Evolutionary conservation across 257 asterid genomes (phyloP), one percentile per base, ranked within the genome.

Genomic region (Solanum chiquidenum): DNA sequence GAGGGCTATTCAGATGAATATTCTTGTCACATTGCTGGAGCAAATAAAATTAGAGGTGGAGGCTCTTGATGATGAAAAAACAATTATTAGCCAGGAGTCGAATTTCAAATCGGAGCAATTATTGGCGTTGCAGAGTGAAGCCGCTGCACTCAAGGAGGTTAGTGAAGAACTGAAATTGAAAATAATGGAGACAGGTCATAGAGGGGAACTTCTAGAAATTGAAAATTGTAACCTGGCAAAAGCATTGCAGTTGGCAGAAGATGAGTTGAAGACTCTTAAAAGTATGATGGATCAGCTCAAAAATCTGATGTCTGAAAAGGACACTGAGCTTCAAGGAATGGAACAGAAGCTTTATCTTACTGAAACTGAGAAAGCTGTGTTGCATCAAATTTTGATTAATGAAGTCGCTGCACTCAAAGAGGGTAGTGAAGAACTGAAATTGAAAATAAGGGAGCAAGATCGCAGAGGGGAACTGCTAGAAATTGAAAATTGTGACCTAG

Each of bases 21-120:
- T 94, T 87, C 94, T 96, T 86, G 86, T 92, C 77, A 86, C 95
- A 87, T 92, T 93, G 93, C 89, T 96, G 83, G 90, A 92, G 90
- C 94, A 96, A 86, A 91, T 94, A 84, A 90, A 68, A 58, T 49
- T 90, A 6, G 94, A 90, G 86, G 91, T 89, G 23, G 87, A 88
- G 86, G 89, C 88, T 87, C 91, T 94, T 58, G 91, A 89, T 91
- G 38, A 84, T 90, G 98, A 93, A 83, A 95, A 91, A 68, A 85
- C 74, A 84, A 84, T 88, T 44, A 71, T 93, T 55, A 94, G 90
- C 84, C 91, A 85, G 82, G 96, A 92, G 88, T 86, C 89, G 29
- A 92, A 89, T 46, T 42, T 77, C 88, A 91, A 88, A 89, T 86
- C 89, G 4, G 91, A 91, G 88, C 93, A 91, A 88, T 82, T 92